Evolutionary conservation across 257 asterid species (phyloP), one percentile per base, ranked within the genome.

Genomic region (Osmanthus fragrans): DNA sequence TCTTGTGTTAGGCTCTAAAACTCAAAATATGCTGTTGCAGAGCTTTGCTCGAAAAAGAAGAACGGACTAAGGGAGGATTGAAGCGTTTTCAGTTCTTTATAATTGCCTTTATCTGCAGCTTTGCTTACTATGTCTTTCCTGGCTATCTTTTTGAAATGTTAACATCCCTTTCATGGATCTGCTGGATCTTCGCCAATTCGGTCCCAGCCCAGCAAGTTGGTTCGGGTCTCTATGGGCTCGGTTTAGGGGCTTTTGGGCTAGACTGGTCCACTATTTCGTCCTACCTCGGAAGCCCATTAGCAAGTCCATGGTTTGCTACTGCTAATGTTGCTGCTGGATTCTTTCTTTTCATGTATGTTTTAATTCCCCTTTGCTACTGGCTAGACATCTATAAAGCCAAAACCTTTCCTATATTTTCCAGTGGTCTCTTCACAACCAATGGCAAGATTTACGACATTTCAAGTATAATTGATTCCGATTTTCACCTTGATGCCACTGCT

Each of bases 301-400:
- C 97, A 2, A 92, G 97, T 71, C 98, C 98, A 0, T 92, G 98
- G 97, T 94, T 92, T 47, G 98, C 97, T 40, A 92, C 98, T 9
- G 97, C 99, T 73, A 94, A 94, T 40, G 88, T 94, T 1, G 99
- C 99, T 5, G 96, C 18, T 11, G 97, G 97, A 2, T 92, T 85
- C 67, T 77, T 94, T 73, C 76, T 94, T 13, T 75, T 90, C 27
- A 86, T 92, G 94, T 92, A 94, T 74, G 89, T 90, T 21, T 87
- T 92, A 75, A 94, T 93, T 18, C 97, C 99, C 3, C 49, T 90
- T 21, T 82, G 91, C 84, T 92, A 94, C 36, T 94, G 99, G 97
- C 45, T 83, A 76, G 79, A 92, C 75, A n/a, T 91, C 47, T 92
- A 84, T 75, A 65, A 88, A 13, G 98, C 98, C 67, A 94, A 92